These are phyloP conservation scores for Naganishia liquefaciens DNA, from an alignment of 1,284 basidiomycete genomes.

Conservation along the genomic window DNA sequence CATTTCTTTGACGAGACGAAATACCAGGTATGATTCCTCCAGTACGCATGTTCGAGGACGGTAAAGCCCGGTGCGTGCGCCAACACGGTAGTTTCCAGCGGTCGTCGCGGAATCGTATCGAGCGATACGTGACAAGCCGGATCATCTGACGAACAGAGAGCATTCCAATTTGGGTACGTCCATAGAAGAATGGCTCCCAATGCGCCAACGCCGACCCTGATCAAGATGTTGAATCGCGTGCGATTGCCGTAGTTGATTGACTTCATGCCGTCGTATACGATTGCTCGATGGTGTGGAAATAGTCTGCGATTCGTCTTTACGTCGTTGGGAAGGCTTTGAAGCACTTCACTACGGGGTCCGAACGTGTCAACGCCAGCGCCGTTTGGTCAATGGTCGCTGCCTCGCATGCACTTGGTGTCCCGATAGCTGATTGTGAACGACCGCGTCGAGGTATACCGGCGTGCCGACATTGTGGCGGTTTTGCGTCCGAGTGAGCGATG, in stretches of 20 bases:
- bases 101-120: background rate
- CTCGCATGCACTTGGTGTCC: no score
- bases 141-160: background rate
- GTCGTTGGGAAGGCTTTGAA: no score
- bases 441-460: no score
- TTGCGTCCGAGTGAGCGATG: no score
- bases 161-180: background rate
- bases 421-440: no score
- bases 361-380: no score
- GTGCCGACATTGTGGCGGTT: no score
- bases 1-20: slow-evolving; percentile 56
- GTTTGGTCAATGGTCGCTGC: no score
- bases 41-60: slow-evolving; percentile 43
- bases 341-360: no score
- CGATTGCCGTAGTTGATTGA: slow-evolving; percentile 1
- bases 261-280: background rate
- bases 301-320: no score
- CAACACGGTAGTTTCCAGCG: slow-evolving; percentile 29
- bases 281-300: no score
- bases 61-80: slow-evolving; percentile 41
- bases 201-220: background rate
- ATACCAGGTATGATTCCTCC: slow-evolving; percentile 40
- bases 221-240: slow-evolving; percentile 4
- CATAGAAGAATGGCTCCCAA: slow-evolving; percentile 1
- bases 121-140: background rate